Base-by-base conservation (phyloP, 345 rosid genomes). In the Citrus medica region DNA sequence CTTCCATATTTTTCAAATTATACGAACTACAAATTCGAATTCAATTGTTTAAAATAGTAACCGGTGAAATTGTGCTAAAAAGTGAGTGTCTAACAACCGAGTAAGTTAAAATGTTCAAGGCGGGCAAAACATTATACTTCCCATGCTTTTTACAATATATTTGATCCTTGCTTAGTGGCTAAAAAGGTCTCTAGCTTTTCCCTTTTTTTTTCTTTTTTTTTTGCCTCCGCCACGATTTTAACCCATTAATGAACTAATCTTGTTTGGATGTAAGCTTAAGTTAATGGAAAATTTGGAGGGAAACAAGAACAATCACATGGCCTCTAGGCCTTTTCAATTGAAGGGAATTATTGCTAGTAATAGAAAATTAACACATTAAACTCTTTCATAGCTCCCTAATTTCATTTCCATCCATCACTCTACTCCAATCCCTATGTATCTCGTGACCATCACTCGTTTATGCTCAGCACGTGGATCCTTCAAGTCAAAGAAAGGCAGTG, bases 401-500 rank as follows among this genome's bases (percentile, higher is more conserved):
- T 51, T 12, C 35, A 30, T 38, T 12, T 1, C 25, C 70, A 71
- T 69, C 14, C 55, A 51, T 70, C 38, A 28, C 60, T 53, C 69
- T 53, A 48, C 79, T 46, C 67, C 74, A 75, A 82, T 78, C 88
- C 77, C 85, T 46, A 61, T 55, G 58, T 65, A 33, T 74, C 53
- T 70, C 62, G 83, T 76, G 82, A 74, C 58, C 70, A 64, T 56
- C 80, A 79, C 67, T 42, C 33, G 25, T 62, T 55, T 32, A 59
- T 81, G 83, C 78, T 61, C 33, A 70, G 76, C 83, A 79, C 72
- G 79, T 81, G 86, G 76, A 74, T 33, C 76, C 62, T 76, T 76
- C 73, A 42, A 42, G 67, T 76, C 66, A 64, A 66, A 77, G 51
- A 67, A 69, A 73, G 61, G 38, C 46, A 28, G 68, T 64, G 32